These are phyloP conservation scores for Puccinia triticina DNA, from an alignment of 1,284 basidiomycete genomes.

Conservation along the genomic window DNA sequence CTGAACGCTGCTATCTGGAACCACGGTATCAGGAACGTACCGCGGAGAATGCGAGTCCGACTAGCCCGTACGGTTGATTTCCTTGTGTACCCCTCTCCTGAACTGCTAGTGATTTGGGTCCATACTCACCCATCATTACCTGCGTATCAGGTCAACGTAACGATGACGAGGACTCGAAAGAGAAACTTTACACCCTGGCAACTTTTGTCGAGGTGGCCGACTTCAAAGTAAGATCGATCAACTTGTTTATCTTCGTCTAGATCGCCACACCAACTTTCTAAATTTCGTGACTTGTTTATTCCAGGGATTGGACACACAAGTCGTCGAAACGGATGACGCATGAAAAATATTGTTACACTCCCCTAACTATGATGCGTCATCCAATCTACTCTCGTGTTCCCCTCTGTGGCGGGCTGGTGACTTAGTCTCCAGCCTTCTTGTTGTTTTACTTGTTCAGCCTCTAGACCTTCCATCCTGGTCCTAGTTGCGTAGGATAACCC, in stretches of 20 bases:
- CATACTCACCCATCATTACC: background rate
- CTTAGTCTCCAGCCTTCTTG: no score
- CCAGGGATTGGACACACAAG: conserved; percentile 78
- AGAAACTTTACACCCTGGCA: conserved; percentile 93
- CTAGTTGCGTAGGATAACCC: no score
- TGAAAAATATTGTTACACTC: conserved; percentile 22
- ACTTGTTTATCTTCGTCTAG: conserved; percentile 75
- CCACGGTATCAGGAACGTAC: conserved; percentile 84
- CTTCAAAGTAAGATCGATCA: conserved; percentile 62
- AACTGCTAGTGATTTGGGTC: background rate
- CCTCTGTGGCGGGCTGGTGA: no score
- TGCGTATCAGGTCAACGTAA: conserved; percentile 73
- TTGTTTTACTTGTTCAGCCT: no score
- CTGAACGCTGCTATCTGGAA: conserved; percentile 92
- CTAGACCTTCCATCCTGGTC: no score
- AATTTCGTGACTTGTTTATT: conserved; percentile 7
- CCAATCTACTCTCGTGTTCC: no score
- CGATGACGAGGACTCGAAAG: conserved; percentile 93
- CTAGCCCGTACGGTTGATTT: conserved; percentile 78
- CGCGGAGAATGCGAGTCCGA: conserved; percentile 83
- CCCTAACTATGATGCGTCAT: conserved; percentile 6
- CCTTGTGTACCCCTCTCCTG: background rate
- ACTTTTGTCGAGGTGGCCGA: conserved; percentile 71
- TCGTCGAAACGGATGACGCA: conserved; percentile 67
- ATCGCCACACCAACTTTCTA: background rate